Evolutionary conservation across 108 stramenopile genomes (phyloP), one percentile per base, ranked within the genome.

Genomic region (Seminavis robusta): DNA sequence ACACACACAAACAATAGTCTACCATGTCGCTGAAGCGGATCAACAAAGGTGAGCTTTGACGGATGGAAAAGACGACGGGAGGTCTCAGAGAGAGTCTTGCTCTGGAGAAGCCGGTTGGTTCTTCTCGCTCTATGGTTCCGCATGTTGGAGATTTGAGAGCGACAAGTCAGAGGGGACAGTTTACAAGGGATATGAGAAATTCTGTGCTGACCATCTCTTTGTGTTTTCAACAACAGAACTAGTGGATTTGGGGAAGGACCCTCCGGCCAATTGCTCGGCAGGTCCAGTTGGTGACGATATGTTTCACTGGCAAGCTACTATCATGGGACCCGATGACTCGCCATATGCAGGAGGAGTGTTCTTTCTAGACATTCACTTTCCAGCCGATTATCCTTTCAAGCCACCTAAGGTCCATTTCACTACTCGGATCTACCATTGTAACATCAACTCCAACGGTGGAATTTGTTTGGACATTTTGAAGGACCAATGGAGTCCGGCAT

Each of bases 401-500:
- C 94, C 97, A 31, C 97, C 97, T 47, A 94, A 94, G 83, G 94
- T 98, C 1, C 86, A 88, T 64, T 98, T 98, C 74, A 94, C 94
- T 41, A 98, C 98, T 23, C 84, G 94, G 59, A 98, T 97, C 61
- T 97, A 95, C 61, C 98, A 98, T 67, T 96, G 95, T 73, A 98
- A 98, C 88, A 97, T 98, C 76, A 97, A 98, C 82, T 85, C 92
- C 44, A 96, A 97, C 74, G 98, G 98, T 44, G 95, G 95, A 7
- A 98, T 98, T 63, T 98, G 98, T 64, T 86, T 99, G 60, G 98
- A 99, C 61, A 99, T 99, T 67, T 84, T 99, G 69, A 98, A 99
- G 89, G 97, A 98, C 60, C 97, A 98, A 81, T 99, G 98, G 98
- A 94, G 91, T 47, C 98, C 98, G 45, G 98, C 98, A 27, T 78